These are phyloP conservation scores for Pichia sporocuriosa DNA, from an alignment of 805 yeast species.

Conservation along the genomic window DNA sequence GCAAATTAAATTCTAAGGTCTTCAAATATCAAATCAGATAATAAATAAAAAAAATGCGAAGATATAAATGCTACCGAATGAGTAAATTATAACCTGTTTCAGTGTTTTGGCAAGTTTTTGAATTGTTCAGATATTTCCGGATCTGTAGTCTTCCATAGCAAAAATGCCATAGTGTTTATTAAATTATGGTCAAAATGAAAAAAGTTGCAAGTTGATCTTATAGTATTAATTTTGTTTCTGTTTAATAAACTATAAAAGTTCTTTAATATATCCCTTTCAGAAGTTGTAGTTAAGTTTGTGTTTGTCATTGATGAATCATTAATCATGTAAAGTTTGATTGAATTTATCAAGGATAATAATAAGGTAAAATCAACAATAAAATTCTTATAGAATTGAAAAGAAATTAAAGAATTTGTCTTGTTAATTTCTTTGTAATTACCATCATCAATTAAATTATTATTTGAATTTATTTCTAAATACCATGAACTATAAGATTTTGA, in stretches of 20 bases:
- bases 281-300: background rate
- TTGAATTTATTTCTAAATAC: background rate
- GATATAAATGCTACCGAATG: too few relatives aligned
- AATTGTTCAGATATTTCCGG: too few relatives aligned
- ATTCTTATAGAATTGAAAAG: conserved; percentile 1
- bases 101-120: too few relatives aligned
- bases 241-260: background rate
- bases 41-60: too few relatives aligned
- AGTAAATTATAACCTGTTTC: too few relatives aligned
- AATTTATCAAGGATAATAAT: conserved; percentile 7
- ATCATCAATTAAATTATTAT: background rate
- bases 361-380: conserved; percentile 3
- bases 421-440: background rate
- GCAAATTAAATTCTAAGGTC: too few relatives aligned
- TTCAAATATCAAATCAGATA: too few relatives aligned
- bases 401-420: too few relatives aligned
- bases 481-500: background rate
- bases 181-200: background rate
- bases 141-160: conserved; percentile 10
- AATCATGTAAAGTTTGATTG: background rate
- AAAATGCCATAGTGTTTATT: background rate
- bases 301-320: background rate
- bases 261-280: background rate
- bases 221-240: background rate
- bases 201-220: background rate